Evolutionary conservation across 352 stramenopile genomes (phyloP), one percentile per base, ranked within the genome.

Genomic region (Plasmopara muralis): DNA sequence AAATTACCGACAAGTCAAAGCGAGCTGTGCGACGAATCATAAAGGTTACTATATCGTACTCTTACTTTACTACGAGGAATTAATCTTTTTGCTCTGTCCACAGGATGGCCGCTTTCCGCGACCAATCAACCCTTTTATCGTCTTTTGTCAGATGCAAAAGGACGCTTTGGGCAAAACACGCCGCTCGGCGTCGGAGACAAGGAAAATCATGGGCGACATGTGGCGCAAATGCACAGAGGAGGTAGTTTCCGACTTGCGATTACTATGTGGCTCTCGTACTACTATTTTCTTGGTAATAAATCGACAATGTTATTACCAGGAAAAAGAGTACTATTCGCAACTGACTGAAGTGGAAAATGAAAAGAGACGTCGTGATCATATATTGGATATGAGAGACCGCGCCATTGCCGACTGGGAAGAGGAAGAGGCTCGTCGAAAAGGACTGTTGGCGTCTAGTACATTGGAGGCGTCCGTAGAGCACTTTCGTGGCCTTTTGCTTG

Each of bases 191-290:
- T 70, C 77, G 13, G 80, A 90, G 52, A 85, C 70, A 35, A 60
- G 80, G 7, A 90, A 90, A 64, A 86, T 90, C 39, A 72, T 90
- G 47, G 80, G 80, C 37, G 80, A 90, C 38, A 87, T 86, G 77
- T 90, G 80, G 80, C 80, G 80, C 52, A 88, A 83, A 50, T 83
- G 73, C 55, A 82, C 72, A 3, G 80, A 90, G 41, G 80, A 90
- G 64, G 72, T 82, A 60, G 40, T 9, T 25, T 28, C 46, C 39
- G 18, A 35, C 1, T 25, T 25, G 20, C 20, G 20, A 25, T 25
- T 25, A 25, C 20, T 25, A 25, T 25, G 1, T 25, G 3, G 20
- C 20, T 25, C 20, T 25, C 20, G 20, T 25, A 25, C 20, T 25
- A 25, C 20, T 25, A 25, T 25, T 25, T n/a, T 25, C 20, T 25